These are phyloP conservation scores for Kalmusia sp. DNA, from an alignment of 2,329 filamentous ascomycete genomes.

Conservation along the genomic window DNA sequence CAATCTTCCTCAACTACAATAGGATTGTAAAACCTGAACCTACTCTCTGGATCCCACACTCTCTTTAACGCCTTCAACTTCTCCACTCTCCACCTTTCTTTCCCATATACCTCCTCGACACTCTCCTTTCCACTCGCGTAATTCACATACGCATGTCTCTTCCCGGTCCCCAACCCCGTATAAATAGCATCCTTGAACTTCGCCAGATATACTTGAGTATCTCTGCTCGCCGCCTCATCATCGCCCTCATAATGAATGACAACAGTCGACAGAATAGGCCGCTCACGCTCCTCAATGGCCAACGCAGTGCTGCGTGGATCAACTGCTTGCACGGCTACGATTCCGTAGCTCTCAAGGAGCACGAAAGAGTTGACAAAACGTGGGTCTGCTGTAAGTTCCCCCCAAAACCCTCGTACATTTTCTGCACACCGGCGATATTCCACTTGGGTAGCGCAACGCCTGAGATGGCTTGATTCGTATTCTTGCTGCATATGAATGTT, in stretches of 20 bases:
- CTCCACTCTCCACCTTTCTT: conserved; percentile 31
- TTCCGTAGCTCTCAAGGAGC: conserved; percentile 30
- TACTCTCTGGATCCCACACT: conserved; percentile 35
- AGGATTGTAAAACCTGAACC: conserved; percentile 36
- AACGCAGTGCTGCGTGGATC: conserved; percentile 18
- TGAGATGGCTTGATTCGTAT: conserved; percentile 19
- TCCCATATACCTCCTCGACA: conserved; percentile 37
- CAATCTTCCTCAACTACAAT: no score
- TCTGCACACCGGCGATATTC: conserved; percentile 17
- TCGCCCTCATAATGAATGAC: conserved; percentile 23
- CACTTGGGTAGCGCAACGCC: conserved; percentile 23
- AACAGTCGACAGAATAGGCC: conserved; percentile 27
- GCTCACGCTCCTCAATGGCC: conserved; percentile 39
- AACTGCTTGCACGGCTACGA: conserved; percentile 20
- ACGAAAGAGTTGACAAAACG: conserved; percentile 23
- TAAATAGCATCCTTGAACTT: conserved; percentile 20
- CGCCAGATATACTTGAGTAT: conserved; percentile 14
- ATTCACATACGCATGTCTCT: conserved; percentile 40
- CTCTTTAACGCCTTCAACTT: conserved; percentile 37
- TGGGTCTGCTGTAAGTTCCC: conserved; percentile 20
- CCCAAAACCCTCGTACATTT: conserved; percentile 22
- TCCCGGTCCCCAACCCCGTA: conserved; percentile 10
- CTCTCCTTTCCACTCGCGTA: conserved; percentile 41
- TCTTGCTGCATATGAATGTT: conserved; percentile 15
- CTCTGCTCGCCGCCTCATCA: conserved; percentile 9